These are phyloP conservation scores for Aspergillus tubingensis DNA, from an alignment of 2,329 filamentous ascomycete genomes.

Conservation along the genomic window DNA sequence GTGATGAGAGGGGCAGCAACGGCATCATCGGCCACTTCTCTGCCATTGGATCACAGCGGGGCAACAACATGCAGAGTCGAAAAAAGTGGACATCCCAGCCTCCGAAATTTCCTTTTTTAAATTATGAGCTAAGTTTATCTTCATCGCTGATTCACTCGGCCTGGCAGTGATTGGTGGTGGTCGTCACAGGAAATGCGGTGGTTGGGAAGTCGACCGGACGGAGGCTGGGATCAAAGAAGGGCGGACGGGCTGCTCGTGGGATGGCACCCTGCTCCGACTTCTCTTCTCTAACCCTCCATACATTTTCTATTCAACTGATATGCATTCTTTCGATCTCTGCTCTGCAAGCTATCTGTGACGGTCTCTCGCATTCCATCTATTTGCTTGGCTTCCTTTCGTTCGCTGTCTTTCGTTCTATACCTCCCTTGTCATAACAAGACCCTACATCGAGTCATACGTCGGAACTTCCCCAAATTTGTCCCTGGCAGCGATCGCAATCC, in stretches of 20 bases:
- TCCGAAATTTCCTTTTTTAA: conserved; percentile 9
- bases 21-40: neutral
- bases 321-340: neutral
- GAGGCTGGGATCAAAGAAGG: conserved; percentile 33
- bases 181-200: conserved; percentile 35
- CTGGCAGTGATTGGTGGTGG: conserved; percentile 16
- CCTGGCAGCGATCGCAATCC: conserved; percentile 6
- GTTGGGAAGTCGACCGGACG: conserved; percentile 32
- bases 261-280: neutral
- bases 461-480: neutral
- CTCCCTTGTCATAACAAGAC: neutral
- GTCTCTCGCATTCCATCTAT: conserved; percentile 4
- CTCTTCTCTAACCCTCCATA: conserved; percentile 5
- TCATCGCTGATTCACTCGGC: conserved; percentile 4
- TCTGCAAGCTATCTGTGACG: neutral
- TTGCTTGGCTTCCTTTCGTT: conserved; percentile 7
- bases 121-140: conserved; percentile 3
- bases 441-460: neutral
- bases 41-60: neutral
- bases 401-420: neutral
- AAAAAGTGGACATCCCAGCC: conserved; percentile 7
- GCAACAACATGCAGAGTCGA: neutral
- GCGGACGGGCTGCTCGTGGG: neutral
- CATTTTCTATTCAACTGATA: neutral
- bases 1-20: conserved; percentile 3